Conservation (phyloP, 2,329 filamentous ascomycete genomes). For the Pseudocercospora fijiensis region DNA sequence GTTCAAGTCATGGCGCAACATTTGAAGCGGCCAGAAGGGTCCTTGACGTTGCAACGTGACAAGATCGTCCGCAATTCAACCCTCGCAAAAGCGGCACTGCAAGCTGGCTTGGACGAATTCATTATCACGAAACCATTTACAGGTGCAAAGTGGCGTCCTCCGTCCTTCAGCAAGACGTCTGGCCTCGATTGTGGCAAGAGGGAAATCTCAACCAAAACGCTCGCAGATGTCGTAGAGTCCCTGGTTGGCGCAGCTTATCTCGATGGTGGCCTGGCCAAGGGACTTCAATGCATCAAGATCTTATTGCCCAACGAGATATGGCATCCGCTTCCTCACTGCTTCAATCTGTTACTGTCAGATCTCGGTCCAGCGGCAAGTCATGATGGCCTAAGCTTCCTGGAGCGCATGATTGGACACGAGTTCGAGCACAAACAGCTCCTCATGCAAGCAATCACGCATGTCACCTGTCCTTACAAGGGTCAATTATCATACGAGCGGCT, state of each 20-base stretch:
- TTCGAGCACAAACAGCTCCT: slow-evolving; percentile 70
- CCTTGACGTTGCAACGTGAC: slow-evolving; percentile 67
- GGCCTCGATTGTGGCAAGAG: slow-evolving; percentile 33
- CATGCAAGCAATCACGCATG: slow-evolving; percentile 77
- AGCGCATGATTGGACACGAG: slow-evolving; percentile 66
- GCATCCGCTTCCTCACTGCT: slow-evolving; percentile 15
- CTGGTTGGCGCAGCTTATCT: slow-evolving; percentile 74
- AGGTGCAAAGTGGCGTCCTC: slow-evolving; percentile 68
- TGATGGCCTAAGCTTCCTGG: slow-evolving; percentile 53
- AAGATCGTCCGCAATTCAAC: slow-evolving; percentile 68
- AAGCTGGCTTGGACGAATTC: slow-evolving; percentile 67
- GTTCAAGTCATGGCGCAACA: slow-evolving; percentile 63
- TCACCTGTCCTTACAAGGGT: slow-evolving; percentile 40
- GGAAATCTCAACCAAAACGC: slow-evolving; percentile 68
- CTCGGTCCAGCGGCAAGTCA: slow-evolving; percentile 52
- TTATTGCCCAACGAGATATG: slow-evolving; percentile 60
- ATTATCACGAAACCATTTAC: slow-evolving; percentile 70
- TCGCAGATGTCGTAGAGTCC: slow-evolving; percentile 86
- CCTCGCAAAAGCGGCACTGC: slow-evolving; percentile 64
- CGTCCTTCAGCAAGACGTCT: slow-evolving; percentile 54
- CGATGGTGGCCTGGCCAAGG: slow-evolving; percentile 65
- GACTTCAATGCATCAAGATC: slow-evolving; percentile 61
- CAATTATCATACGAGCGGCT: slow-evolving; percentile 68
- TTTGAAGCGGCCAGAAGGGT: slow-evolving; percentile 71
- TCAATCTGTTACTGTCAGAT: slow-evolving; percentile 20